Conservation (phyloP, 2,329 filamentous ascomycete species). For the Magnaporthales sp. region DNA sequence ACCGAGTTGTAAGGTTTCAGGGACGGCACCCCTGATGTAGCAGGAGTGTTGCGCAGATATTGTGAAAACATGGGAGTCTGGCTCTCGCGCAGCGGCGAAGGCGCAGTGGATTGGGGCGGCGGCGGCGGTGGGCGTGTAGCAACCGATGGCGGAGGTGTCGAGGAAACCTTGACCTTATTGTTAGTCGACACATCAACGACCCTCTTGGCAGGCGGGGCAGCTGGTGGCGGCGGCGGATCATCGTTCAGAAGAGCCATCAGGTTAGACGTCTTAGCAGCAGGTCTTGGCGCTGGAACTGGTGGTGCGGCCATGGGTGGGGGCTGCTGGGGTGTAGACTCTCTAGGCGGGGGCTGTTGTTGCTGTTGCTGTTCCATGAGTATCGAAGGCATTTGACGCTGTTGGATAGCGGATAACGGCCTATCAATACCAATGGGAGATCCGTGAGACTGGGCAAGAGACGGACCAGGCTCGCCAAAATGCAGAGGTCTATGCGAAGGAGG, state of each 20-base stretch:
- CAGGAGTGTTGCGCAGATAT: constrained; percentile 31
- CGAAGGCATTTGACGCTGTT: constrained; percentile 24
- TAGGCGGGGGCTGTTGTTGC: constrained; percentile 10
- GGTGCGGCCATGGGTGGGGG: constrained; percentile 20
- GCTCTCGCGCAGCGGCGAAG: constrained; percentile 35
- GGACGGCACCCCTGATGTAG: constrained; percentile 40
- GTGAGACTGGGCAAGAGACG: not conserved
- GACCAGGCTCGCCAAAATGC: not conserved
- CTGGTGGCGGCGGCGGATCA: constrained; percentile 39
- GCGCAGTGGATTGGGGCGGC: constrained; percentile 26
- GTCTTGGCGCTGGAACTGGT: constrained; percentile 29
- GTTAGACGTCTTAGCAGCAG: constrained; percentile 47
- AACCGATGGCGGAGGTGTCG: constrained; percentile 20
- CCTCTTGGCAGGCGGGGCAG: constrained; percentile 26
- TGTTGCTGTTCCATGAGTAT: not conserved
- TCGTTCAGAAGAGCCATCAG: constrained; percentile 57
- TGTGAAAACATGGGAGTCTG: constrained; percentile 36
- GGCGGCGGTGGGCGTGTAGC: constrained; percentile 44
- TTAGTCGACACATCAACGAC: constrained; percentile 34
- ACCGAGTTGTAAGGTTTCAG: constrained; percentile 37
- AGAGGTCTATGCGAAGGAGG: constrained; percentile 7
- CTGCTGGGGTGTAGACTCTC: not conserved
- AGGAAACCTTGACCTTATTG: constrained; percentile 5
- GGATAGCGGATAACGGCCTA: constrained; percentile 4
- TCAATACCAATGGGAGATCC: not conserved